A percentile compares a stretch with the other conserved stretches of the same genome.
phyloP scores from a whole-genome alignment of 2,329 filamentous ascomycete genomes.

The Penicillium sp. region DNA sequence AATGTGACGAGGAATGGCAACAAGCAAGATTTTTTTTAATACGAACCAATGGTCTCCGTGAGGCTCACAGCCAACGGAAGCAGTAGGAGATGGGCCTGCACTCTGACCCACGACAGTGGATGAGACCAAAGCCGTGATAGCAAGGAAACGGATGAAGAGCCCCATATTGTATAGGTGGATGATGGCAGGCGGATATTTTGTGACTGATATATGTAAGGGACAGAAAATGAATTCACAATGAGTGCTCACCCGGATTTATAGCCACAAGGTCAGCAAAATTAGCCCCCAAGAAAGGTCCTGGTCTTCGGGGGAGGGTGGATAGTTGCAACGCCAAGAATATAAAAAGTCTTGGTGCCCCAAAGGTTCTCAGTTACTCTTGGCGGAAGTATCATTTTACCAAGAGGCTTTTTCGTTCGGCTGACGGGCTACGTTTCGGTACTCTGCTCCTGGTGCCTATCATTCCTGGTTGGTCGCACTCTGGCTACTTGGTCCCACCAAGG shows the following conservation, averaged over 20 bases:
- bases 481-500: no score
- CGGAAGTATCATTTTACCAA: neutral
- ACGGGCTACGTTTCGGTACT: no score
- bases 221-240: no score
- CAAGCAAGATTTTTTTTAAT: neutral
- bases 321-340: constrained; percentile 15
- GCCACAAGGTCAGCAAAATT: constrained; percentile 9
- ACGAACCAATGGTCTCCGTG: constrained; percentile 31
- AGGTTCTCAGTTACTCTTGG: constrained; percentile 19
- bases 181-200: no score
- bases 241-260: neutral
- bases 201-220: no score
- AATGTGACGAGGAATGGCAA: neutral
- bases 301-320: no score
- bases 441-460: no score
- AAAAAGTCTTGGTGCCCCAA: constrained; percentile 22
- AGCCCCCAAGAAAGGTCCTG: no score
- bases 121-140: constrained; percentile 21
- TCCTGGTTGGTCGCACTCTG: no score
- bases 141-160: constrained; percentile 11
- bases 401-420: no score
- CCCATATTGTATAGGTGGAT: constrained; percentile 14
- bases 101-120: constrained; percentile 17
- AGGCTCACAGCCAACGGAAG: constrained; percentile 27
- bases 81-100: constrained; percentile 34